phyloP scores from a whole-genome alignment of 2,329 filamentous ascomycete genomes.

The Dactylellina drechsleri region DNA sequence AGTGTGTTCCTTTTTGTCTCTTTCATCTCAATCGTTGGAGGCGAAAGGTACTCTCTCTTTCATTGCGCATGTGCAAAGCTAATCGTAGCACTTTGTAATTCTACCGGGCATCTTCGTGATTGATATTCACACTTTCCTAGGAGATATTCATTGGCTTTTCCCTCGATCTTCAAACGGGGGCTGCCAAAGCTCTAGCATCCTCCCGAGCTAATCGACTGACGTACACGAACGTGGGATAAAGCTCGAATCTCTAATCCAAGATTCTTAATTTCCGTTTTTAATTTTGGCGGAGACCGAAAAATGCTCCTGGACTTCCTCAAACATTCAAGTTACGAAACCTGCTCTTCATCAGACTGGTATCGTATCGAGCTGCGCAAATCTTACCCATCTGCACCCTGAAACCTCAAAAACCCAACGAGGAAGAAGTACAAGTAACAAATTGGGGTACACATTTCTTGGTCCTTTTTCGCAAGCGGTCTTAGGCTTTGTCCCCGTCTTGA shows the following conservation, averaged over 20 bases:
- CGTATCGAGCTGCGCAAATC: constrained; percentile 41
- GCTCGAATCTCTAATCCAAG: not conserved
- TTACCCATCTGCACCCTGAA: constrained; percentile 31
- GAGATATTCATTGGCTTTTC: constrained; percentile 46
- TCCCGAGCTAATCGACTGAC: constrained; percentile 31
- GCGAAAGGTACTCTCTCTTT: too few relatives aligned
- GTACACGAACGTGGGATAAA: not conserved
- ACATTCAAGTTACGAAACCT: constrained; percentile 36
- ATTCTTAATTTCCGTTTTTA: constrained; percentile 53
- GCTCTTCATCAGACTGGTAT: constrained; percentile 28
- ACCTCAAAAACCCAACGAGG: constrained; percentile 33
- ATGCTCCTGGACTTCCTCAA: constrained; percentile 19
- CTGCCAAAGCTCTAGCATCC: constrained; percentile 33
- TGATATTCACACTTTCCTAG: constrained; percentile 27
- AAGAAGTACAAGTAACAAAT: constrained; percentile 6
- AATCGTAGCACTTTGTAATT: too few relatives aligned
- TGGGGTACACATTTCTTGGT: constrained; percentile 33
- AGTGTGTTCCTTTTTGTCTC: too few relatives aligned
- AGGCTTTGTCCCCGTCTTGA: too few relatives aligned
- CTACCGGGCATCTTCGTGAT: not conserved
- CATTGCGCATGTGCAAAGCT: too few relatives aligned
- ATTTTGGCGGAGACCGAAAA: constrained; percentile 5
- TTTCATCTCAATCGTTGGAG: too few relatives aligned
- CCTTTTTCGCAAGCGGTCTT: not conserved
- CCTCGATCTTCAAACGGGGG: constrained; percentile 30